Base-by-base conservation (phyloP, 345 rosid species). In the Brassica napus region DNA sequence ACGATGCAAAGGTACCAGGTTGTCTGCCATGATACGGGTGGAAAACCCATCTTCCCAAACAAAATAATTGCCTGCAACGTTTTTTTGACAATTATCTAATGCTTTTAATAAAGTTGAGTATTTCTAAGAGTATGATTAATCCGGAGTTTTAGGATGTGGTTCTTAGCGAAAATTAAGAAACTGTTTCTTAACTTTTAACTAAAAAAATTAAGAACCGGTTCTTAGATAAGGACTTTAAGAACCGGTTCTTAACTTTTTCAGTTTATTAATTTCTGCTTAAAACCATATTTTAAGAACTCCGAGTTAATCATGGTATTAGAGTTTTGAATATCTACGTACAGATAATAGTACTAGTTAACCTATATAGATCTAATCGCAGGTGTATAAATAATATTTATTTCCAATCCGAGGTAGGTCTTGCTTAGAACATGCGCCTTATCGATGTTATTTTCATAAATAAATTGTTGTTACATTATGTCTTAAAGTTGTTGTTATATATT, bases 1-100 rank as follows among this genome's bases (percentile, higher is more conserved):
- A 55, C 10, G 74, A 58, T 52, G 69, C 74, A 68, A 68, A 73
- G 70, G 82, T 79, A 79, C 82, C 82, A 79, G 74, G 82, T 79
- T 79, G 78, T 79, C 82, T 73, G 82, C 82, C 78, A 79, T 73
- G 74, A 68, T 68, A 24, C 44, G 69, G 68, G 73, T 72, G 31
- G 63, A 72, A 72, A 39, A 47, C 54, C 5, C 62, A 57, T 72
- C 31, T 39, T 32, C 23, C 77, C 58, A 68, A 66, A 68, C 78
- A 34, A 73, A 68, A 73, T 68, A 60, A 68, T 68, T 59, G 60
- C 62, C 34, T 47, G 28, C 67, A 30, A 60, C 47, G 37, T 54
- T 78, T 24, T 79, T 59, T 65, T 9, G 15, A 42, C 42, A 68
- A 37, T 39, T 42, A 0, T 78, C 26, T 64, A 52, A 26, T 52